phyloP scores from a whole-genome alignment of 1,139 yeast genomes.

The Yamadazyma buinensis region DNA sequence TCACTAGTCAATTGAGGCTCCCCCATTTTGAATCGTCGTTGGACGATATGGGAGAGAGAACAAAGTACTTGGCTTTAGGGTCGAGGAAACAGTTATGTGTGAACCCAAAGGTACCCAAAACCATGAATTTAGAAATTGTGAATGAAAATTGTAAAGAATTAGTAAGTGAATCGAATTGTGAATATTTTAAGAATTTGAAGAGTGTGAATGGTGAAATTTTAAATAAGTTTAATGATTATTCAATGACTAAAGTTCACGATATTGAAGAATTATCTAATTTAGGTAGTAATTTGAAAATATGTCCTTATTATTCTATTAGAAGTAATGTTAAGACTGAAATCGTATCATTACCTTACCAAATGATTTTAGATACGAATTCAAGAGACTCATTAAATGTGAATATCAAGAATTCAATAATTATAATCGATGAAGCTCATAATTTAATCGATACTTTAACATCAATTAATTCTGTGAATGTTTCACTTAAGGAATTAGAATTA shows the following conservation, averaged over 20 bases:
- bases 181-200: slow-evolving; percentile 40
- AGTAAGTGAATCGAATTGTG: slow-evolving; percentile 44
- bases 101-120: slow-evolving; percentile 53
- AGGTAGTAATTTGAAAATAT: slow-evolving; percentile 55
- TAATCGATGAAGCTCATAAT: slow-evolving; percentile 94
- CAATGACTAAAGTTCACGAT: slow-evolving; percentile 65
- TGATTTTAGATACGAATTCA: slow-evolving; percentile 62
- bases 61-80: slow-evolving; percentile 66
- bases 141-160: slow-evolving; percentile 83
- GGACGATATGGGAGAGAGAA: slow-evolving; percentile 32
- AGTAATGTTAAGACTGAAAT: slow-evolving; percentile 62
- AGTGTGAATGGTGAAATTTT: slow-evolving; percentile 22
- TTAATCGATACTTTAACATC: slow-evolving; percentile 72
- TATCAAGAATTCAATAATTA: slow-evolving; percentile 60
- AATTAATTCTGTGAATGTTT: slow-evolving; percentile 60
- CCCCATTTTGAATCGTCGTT: slow-evolving; percentile 66
- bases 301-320: slow-evolving; percentile 83
- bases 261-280: slow-evolving; percentile 72
- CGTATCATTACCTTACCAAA: slow-evolving; percentile 81
- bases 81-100: slow-evolving; percentile 87
- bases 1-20: slow-evolving; percentile 65
- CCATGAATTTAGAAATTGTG: slow-evolving; percentile 50
- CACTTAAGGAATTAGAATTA: slow-evolving; percentile 43
- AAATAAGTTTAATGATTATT: slow-evolving; percentile 53
- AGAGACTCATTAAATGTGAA: slow-evolving; percentile 59